phyloP scores from a whole-genome alignment of 2,329 filamentous ascomycete species.

The Cercospora sesami region DNA sequence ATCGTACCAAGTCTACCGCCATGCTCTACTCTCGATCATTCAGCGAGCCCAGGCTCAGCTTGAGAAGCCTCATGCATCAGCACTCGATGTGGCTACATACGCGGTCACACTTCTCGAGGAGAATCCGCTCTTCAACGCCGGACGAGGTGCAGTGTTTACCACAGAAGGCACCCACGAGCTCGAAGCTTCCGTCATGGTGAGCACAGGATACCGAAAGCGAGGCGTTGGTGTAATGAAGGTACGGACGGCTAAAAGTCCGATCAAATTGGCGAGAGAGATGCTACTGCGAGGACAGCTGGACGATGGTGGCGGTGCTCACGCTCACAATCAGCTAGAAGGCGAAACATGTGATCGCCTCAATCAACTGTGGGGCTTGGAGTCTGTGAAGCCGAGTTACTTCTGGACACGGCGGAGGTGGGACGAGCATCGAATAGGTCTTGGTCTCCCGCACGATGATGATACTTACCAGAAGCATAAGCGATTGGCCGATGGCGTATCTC shows the following conservation, averaged over 20 bases:
- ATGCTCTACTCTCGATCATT: constrained; percentile 44
- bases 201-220: constrained; percentile 68
- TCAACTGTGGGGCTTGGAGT: constrained; percentile 65
- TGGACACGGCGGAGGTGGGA: constrained; percentile 78
- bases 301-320: constrained; percentile 60
- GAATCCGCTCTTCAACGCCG: constrained; percentile 80
- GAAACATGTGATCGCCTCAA: constrained; percentile 69
- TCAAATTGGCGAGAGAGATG: constrained; percentile 70
- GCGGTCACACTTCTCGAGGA: constrained; percentile 77
- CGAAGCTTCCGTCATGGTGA: constrained; percentile 85
- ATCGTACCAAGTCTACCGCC: constrained; percentile 42
- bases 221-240: constrained; percentile 76
- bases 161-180: constrained; percentile 79
- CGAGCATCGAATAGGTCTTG: constrained; percentile 66
- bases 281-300: constrained; percentile 66
- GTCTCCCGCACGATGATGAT: constrained; percentile 41
- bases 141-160: constrained; percentile 82
- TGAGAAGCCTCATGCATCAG: constrained; percentile 48
- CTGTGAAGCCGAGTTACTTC: constrained; percentile 71
- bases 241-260: constrained; percentile 73
- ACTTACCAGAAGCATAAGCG: constrained; percentile 47
- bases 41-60: constrained; percentile 35
- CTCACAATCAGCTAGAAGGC: constrained; percentile 70
- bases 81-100: constrained; percentile 72
- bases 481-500: constrained; percentile 36